Base-by-base conservation (phyloP, 2,329 filamentous ascomycete genomes). In the Fusarium udum region DNA sequence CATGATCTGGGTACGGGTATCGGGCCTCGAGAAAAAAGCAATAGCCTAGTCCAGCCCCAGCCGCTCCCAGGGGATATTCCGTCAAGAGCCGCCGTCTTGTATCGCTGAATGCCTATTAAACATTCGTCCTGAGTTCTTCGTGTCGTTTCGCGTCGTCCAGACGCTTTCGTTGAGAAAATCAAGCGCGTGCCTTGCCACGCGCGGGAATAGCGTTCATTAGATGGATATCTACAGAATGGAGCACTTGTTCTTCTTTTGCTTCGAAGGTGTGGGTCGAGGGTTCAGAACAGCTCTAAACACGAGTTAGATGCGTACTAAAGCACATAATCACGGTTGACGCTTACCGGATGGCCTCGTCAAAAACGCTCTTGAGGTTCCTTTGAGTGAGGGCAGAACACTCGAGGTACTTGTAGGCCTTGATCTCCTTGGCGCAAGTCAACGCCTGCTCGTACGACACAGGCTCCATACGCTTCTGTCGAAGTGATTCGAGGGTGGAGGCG, bases 311-410 rank as follows among this genome's bases (percentile, higher is more conserved):
- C 18, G n/a, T 34, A 16, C 20, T 20, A 24, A 13, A 60, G 36
- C 20, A 39, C 11, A 49, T 22, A 14, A 13, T 22, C 31, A 85
- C 11, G 16, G 22, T 11, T 26, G 12, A 39, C 22, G n/a, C 92
- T 78, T 86, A 98, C 96, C 96, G 92, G 81, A 99, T 99, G 39
- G 96, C 96, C 85, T 98, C 95, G 81, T 99, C 96, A 81, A 99
- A 99, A 55, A 99, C 96, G 79, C 94, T 97, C 91, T 99, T 99
- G 78, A 99, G 85, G 83, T 98, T 98, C 80, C 95, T 89, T 87
- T 98, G 96, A 42, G 96, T 99, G 76, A 99, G 87, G 53, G 96
- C 96, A 59, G 96, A 98, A 86, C 96, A 99, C 85, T 99, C 96
- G 46, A 98, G 89, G 85, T 99, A 99, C 86, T 98, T 98, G 85